phyloP scores from a whole-genome alignment of 306 rosid species.

The Vigna hirtella region DNA sequence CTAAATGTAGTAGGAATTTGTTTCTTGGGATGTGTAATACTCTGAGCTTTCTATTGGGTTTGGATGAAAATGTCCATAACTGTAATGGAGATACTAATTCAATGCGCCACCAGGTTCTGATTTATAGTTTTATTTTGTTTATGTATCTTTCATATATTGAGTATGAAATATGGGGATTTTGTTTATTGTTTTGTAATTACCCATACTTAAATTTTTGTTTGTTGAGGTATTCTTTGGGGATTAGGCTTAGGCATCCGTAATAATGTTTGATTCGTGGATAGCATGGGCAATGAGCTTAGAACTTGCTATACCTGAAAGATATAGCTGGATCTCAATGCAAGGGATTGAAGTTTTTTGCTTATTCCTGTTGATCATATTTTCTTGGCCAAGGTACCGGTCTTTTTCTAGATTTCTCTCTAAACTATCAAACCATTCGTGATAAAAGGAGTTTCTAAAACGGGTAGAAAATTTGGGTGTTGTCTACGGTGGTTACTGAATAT shows the following conservation, averaged over 20 bases:
- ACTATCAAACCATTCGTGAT: no score
- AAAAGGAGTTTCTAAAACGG: no score
- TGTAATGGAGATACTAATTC: constrained; percentile 59
- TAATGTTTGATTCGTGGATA: not conserved
- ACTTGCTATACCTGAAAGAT: not conserved
- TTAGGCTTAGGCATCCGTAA: not conserved
- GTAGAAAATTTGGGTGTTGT: no score
- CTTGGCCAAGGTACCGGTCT: no score
- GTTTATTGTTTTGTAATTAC: constrained; percentile 21
- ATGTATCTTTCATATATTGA: constrained; percentile 18
- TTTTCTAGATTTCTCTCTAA: no score
- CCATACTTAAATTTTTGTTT: not conserved
- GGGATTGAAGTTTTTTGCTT: no score
- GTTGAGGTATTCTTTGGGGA: not conserved
- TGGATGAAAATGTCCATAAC: constrained; percentile 56
- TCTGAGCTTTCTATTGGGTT: constrained; percentile 60
- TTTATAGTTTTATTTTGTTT: constrained; percentile 39
- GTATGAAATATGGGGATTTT: constrained; percentile 20
- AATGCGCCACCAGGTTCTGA: constrained; percentile 45
- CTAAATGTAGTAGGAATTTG: constrained; percentile 65
- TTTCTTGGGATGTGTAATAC: constrained; percentile 57
- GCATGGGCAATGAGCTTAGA: not conserved
- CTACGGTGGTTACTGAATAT: no score
- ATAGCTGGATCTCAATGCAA: no score
- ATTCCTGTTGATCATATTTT: no score